Evolutionary conservation across 768 basidiomycete genomes (phyloP).

Genomic region (Suillus tomentosus): DNA sequence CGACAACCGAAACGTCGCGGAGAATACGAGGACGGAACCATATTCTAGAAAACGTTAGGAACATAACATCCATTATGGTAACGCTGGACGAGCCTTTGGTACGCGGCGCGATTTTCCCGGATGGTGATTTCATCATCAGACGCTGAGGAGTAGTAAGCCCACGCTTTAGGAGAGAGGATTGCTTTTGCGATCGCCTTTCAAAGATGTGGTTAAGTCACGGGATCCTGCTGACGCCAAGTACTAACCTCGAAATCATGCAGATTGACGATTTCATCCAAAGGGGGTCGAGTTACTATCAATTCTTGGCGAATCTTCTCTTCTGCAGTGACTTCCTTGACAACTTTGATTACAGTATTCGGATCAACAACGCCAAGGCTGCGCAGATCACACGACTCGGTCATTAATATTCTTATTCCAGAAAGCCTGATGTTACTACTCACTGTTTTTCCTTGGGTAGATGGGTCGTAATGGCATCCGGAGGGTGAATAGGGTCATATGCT

Average conservation of each 20-base stretch:
- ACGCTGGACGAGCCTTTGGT: slow-evolving; percentile 62
- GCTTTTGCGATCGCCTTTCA: slow-evolving; percentile 75
- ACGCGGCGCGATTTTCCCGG: slow-evolving; percentile 89
- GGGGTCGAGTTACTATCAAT: slow-evolving; percentile 63
- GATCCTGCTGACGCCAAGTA: neutral
- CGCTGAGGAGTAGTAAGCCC: slow-evolving; percentile 97
- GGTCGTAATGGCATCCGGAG: slow-evolving; percentile 75
- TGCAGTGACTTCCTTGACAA: slow-evolving; percentile 62
- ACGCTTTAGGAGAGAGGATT: slow-evolving; percentile 84
- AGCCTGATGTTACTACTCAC: slow-evolving; percentile 38
- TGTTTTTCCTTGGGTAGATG: slow-evolving; percentile 86
- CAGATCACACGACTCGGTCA: neutral
- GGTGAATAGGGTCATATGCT: slow-evolving; percentile 90
- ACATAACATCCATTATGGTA: neutral
- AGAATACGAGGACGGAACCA: slow-evolving; percentile 93
- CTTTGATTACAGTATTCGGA: slow-evolving; percentile 61
- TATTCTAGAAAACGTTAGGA: slow-evolving; percentile 44
- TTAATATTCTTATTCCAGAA: neutral
- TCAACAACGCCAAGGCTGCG: slow-evolving; percentile 72
- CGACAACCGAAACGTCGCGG: slow-evolving; percentile 82
- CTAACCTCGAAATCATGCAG: slow-evolving; percentile 92
- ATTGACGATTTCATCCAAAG: slow-evolving; percentile 79
- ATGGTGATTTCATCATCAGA: slow-evolving; percentile 93
- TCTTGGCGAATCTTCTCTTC: slow-evolving; percentile 71
- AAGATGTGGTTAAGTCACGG: slow-evolving; percentile 14